A percentile compares a stretch with the other conserved stretches of the same genome.
Conservation (phyloP, 192 early-diverging fungal species). For the Backusella circina region DNA sequence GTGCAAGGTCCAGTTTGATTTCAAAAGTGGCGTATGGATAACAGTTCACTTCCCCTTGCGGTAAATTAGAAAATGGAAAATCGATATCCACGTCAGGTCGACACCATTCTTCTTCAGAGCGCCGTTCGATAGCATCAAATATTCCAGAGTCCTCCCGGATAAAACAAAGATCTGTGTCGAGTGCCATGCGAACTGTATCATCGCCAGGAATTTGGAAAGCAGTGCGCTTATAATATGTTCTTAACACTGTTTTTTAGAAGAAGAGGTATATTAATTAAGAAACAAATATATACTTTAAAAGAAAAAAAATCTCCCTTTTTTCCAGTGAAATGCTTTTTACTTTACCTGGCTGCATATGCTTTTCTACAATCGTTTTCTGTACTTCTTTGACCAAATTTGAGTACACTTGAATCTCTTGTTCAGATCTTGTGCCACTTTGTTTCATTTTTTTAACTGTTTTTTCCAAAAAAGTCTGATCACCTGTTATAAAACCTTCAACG, state of each 20-base stretch:
- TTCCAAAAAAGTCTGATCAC: constrained; percentile 64
- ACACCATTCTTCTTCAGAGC: constrained; percentile 84
- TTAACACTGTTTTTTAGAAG: constrained; percentile 46
- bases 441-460: constrained; percentile 74
- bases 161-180: constrained; percentile 94
- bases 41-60: constrained; percentile 73
- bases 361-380: constrained; percentile 58
- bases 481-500: constrained; percentile 78
- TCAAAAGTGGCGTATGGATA: constrained; percentile 96
- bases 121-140: constrained; percentile 52
- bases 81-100: constrained; percentile 78
- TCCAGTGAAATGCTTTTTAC: neutral
- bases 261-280: neutral
- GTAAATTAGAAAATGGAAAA: constrained; percentile 76
- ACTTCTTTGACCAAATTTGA: constrained; percentile 70
- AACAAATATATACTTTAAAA: neutral
- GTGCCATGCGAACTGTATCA: constrained; percentile 85
- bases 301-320: neutral
- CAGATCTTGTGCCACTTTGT: constrained; percentile 62
- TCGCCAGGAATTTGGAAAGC: constrained; percentile 98
- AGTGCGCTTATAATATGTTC: constrained; percentile 95
- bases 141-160: constrained; percentile 85
- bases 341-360: constrained; percentile 69
- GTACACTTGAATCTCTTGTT: constrained; percentile 73
- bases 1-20: constrained; percentile 73